Conservation (phyloP, 768 basidiomycete genomes). For the Postia placenta region DNA sequence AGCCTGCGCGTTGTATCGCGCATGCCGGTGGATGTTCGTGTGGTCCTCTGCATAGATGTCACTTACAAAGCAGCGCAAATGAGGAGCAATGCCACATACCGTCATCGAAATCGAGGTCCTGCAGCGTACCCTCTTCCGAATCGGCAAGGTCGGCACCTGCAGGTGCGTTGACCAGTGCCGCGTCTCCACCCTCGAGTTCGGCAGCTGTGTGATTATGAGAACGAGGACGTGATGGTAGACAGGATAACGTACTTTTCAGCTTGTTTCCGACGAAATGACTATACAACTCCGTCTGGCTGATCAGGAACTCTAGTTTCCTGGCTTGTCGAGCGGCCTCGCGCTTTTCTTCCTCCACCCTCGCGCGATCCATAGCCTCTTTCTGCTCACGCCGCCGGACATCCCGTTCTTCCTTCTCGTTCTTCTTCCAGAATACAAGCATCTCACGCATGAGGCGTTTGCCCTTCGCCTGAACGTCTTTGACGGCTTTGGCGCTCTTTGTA, state of each 20-base stretch:
- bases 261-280: constrained; percentile 99
- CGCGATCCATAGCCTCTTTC: constrained; percentile 85
- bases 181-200: constrained; percentile 63
- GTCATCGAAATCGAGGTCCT: constrained; percentile 87
- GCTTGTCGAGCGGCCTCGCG: constrained; percentile 92
- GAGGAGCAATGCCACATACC: constrained; percentile 39
- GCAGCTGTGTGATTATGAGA: constrained; percentile 43
- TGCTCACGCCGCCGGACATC: constrained; percentile 91
- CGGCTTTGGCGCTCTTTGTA: constrained; percentile 65
- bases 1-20: constrained; percentile 83
- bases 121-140: constrained; percentile 44
- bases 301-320: constrained; percentile 95
- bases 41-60: constrained; percentile 60
- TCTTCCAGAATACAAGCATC: constrained; percentile 97
- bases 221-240: neutral
- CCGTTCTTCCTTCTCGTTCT: constrained; percentile 94
- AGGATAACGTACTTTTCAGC: constrained; percentile 62
- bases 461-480: constrained; percentile 80
- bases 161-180: constrained; percentile 37
- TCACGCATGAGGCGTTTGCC: constrained; percentile 88
- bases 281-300: constrained; percentile 97
- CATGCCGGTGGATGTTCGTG: constrained; percentile 80
- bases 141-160: constrained; percentile 55
- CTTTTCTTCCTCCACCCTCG: constrained; percentile 87
- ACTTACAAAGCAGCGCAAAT: neutral